Evolutionary conservation across 2,329 filamentous ascomycete genomes (phyloP).

Genomic region (Pestalotiopsis sp.): DNA sequence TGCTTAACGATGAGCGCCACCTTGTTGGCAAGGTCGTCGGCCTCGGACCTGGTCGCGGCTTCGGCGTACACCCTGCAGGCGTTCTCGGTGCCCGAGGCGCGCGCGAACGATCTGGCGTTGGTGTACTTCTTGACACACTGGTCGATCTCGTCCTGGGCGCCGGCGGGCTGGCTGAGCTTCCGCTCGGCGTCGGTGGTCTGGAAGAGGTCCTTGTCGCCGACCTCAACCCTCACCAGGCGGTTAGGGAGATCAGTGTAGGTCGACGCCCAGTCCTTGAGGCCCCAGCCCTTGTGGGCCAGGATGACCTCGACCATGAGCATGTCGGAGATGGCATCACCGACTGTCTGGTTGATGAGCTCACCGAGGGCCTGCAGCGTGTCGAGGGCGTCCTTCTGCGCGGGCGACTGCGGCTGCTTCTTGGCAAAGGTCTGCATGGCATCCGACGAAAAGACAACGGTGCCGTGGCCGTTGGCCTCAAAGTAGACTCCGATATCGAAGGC

Average conservation of each 20-base stretch:
- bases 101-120: conserved; percentile 85
- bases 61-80: conserved; percentile 74
- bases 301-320: conserved; percentile 96
- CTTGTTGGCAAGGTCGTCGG: conserved; percentile 85
- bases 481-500: conserved; percentile 96
- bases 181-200: conserved; percentile 91
- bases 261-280: conserved; percentile 84
- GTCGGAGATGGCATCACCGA: conserved; percentile 94
- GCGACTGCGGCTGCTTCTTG: conserved; percentile 82
- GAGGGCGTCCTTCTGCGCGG: conserved; percentile 87
- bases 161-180: conserved; percentile 76
- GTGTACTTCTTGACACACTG: conserved; percentile 87
- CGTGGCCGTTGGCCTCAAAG: conserved; percentile 98
- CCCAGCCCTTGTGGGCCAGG: conserved; percentile 92
- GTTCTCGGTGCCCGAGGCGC: conserved; percentile 94
- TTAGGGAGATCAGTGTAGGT: conserved; percentile 96
- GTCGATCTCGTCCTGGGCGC: conserved; percentile 86
- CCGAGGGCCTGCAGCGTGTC: conserved; percentile 82
- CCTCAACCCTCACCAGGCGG: conserved; percentile 90
- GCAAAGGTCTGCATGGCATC: conserved; percentile 79
- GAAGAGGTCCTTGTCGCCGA: conserved; percentile 86
- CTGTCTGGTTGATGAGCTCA: conserved; percentile 96
- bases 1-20: conserved; percentile 77
- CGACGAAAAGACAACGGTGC: conserved; percentile 91
- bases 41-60: conserved; percentile 84